Evolutionary conservation across 2,329 filamentous ascomycete species (phyloP), one percentile per base, ranked within the genome.

Genomic region (Graphium sp.): DNA sequence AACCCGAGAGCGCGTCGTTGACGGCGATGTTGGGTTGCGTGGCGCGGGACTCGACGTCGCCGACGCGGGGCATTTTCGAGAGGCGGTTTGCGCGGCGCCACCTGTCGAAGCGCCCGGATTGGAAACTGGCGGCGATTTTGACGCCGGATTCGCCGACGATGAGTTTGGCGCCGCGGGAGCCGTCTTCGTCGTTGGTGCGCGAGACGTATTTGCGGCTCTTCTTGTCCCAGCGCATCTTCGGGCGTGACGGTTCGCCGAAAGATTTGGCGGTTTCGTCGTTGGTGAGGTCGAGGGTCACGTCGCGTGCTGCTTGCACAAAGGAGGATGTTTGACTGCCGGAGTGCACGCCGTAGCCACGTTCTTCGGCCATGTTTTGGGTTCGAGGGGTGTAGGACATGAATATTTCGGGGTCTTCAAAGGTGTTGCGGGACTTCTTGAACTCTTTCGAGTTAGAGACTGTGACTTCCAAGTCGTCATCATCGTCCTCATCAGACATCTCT

Each of bases 381-480:
- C 79, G 75, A 0, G 89, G 89, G 2, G 73, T 81, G 61, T 98
- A 98, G 7, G 82, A 80, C 84, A 98, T 95, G 71, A 91, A 98
- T 41, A 89, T 72, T 24, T 94, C 85, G 0, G 74, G 67, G 47
- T 94, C 85, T 45, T 81, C 73, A 65, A 74, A 93, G 25, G 74
- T 66, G 9, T 58, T 70, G 44, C 45, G 68, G 42, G 57, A 67
- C 50, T 59, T 68, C 45, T 56, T 55, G 42, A 55, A 46, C 39
- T 61, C 53, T 26, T 54, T 49, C 24, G 66, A 55, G 43, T 74
- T 72, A 10, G 74, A 71, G 39, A 87, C 67, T 4, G 74, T 80
- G 12, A 80, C 66, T 47, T 80, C 75, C 18, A 83, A 55, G 9
- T 76, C 74, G 18, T 75, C 75, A 31, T 71, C 58, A 37, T 71